Base-by-base conservation (phyloP, 441 rosid genomes). In the Macaranga tanarius region DNA sequence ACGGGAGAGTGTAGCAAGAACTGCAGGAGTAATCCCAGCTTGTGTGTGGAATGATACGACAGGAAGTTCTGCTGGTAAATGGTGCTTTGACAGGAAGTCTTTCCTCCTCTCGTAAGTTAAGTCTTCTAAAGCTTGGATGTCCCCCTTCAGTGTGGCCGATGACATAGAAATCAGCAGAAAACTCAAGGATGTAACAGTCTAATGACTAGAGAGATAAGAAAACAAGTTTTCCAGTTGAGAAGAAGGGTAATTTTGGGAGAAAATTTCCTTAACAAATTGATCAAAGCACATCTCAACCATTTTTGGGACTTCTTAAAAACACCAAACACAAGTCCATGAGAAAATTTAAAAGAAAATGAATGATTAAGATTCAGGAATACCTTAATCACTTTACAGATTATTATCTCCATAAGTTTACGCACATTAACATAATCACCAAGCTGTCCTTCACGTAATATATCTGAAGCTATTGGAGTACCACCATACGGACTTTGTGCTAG, bases 401-500 rank as follows among this genome's bases (percentile, higher is more conserved):
- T 61, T 75, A 91, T 85, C 85, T 91, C 97, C 96, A 93, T 90
- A 65, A 95, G 86, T 67, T 85, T 91, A 82, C 97, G 78, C 67
- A 90, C 71, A 73, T 88, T 85, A 57, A 92, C 90, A 73, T 92
- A 95, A 84, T 95, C 98, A 57, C 99, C 98, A 13, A 93, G 93
- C 79, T 95, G 98, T 56, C 99, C 98, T 74, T 85, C 84, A 77
- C 99, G 90, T 79, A 93, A 85, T 67, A 93, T 91, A 84, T 95
- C 99, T 2, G 96, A 89, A 65, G 98, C 98, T 73, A 93, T 89
- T 17, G 97, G 98, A 58, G 91, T 90, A 58, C 99, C 98, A 40
- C 98, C 98, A 72, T 93, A 95, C 15, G 98, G 97, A 84, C 98
- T 90, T 75, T 95, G 98, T 17, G 96, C 92, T 62, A 95, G 77